Evolutionary conservation across 1,284 basidiomycete genomes (phyloP), one percentile per base, ranked within the genome.

Genomic region (Anthracocystis setariae): DNA sequence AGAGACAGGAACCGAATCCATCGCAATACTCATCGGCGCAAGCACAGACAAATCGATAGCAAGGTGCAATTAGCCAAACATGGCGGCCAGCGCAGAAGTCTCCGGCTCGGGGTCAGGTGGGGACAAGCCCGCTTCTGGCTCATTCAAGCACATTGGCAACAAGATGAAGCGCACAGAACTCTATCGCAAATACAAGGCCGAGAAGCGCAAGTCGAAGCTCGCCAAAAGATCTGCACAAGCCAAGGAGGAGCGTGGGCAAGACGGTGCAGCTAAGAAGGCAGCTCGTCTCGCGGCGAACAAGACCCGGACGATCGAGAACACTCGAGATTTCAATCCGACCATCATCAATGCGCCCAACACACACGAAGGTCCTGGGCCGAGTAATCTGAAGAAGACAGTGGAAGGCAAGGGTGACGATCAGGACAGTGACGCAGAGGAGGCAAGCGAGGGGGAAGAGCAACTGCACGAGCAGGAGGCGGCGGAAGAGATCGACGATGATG

Each of bases 221-320:
- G 87, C 91, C 82, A 87, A 88, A 64, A 86, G 95, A 60, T 87
- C 95, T 42, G 90, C 89, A 15, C 87, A 60, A 42, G 78, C 77
- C 15, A 79, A 81, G 48, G 80, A 77, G 46, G 80, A 81, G 56
- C 66, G 70, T 85, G 68, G 90, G 88, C 45, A 91, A 90, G 84
- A 84, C 85, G 52, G 92, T 91, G 82, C 88, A 87, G 20, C 87
- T 85, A 76, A 89, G 91, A 82, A 91, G 90, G 52, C 85, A 86
- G 62, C 27, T 90, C 90, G 85, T 54, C 84, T 92, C 37, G 87
- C 88, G 7, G 88, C 90, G 77, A 96, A 97, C 85, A 86, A 94
- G 20, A 93, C 95, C 0, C 87, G 89, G 39, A 98, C 95, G 0
- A 89, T 98, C 35, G 95, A 98, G 82, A 98, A 97, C 83, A 92